Conservation (phyloP, 2,329 filamentous ascomycete species). For the Alternaria brassicae region DNA sequence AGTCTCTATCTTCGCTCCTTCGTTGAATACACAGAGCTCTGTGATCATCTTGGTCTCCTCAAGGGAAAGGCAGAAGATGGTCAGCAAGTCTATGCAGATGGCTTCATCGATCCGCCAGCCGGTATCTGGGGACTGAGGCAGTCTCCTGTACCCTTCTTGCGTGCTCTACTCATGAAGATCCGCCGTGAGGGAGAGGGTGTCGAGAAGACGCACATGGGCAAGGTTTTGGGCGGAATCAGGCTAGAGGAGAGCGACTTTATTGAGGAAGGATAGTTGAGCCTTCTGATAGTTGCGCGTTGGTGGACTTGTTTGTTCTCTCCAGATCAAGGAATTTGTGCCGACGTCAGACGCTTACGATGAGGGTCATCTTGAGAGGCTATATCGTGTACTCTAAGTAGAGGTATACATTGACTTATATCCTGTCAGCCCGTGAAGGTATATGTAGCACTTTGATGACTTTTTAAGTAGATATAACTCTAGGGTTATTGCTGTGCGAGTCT, state of each 20-base stretch:
- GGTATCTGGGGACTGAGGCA: slow-evolving; percentile 42
- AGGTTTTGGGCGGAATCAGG: slow-evolving; percentile 45
- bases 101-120: slow-evolving; percentile 45
- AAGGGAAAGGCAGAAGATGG: slow-evolving; percentile 30
- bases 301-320: background rate
- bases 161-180: slow-evolving; percentile 43
- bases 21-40: slow-evolving; percentile 62
- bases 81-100: slow-evolving; percentile 41
- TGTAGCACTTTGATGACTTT: background rate
- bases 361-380: background rate
- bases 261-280: background rate
- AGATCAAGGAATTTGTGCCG: background rate
- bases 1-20: slow-evolving; percentile 67
- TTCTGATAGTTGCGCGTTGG: background rate
- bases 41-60: slow-evolving; percentile 61
- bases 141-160: slow-evolving; percentile 55
- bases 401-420: background rate
- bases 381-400: background rate
- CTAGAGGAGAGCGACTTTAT: slow-evolving; percentile 46
- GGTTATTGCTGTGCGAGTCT: background rate
- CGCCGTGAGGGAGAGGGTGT: slow-evolving; percentile 48
- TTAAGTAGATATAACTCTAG: background rate
- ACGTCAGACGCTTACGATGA: background rate
- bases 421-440: background rate
- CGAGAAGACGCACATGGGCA: slow-evolving; percentile 56